A percentile compares a stretch with the other conserved stretches of the same genome.
phyloP scores from a whole-genome alignment of 2,329 filamentous ascomycete species.

The Botrytis byssoidea region DNA sequence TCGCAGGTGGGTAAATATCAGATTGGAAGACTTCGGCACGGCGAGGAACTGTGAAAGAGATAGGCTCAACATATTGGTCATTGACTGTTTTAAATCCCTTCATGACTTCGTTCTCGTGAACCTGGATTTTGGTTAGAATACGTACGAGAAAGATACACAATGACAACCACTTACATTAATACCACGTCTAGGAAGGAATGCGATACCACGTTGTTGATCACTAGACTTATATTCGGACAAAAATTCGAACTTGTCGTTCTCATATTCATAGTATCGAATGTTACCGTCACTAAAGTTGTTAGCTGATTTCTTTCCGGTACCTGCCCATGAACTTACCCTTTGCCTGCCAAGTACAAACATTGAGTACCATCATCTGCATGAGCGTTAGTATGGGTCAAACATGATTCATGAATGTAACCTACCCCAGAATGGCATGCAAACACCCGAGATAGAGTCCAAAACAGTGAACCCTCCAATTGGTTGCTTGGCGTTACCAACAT shows the following conservation, averaged over 20 bases:
- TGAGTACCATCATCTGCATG: slow-evolving; percentile 78
- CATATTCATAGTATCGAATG: slow-evolving; percentile 97
- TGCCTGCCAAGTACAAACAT: slow-evolving; percentile 93
- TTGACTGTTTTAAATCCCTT: slow-evolving; percentile 97
- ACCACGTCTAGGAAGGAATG: slow-evolving; percentile 90
- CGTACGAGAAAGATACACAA: slow-evolving; percentile 1
- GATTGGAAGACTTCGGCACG: slow-evolving; percentile 94
- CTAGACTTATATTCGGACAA: slow-evolving; percentile 95
- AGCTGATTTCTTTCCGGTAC: slow-evolving; percentile 15
- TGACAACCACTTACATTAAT: slow-evolving; percentile 65
- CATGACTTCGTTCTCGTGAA: slow-evolving; percentile 95
- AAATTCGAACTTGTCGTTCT: slow-evolving; percentile 98
- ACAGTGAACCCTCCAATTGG: slow-evolving; percentile 88
- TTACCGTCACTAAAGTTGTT: slow-evolving; percentile 76
- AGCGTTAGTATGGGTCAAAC: slow-evolving; percentile 32
- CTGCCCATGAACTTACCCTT: slow-evolving; percentile 65
- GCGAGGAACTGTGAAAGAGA: slow-evolving; percentile 95
- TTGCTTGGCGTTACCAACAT: slow-evolving; percentile 73
- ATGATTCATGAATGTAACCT: slow-evolving; percentile 32
- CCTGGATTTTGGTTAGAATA: slow-evolving; percentile 44
- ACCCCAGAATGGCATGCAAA: slow-evolving; percentile 99
- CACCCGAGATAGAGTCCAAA: slow-evolving; percentile 92
- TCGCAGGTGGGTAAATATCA: slow-evolving; percentile 90
- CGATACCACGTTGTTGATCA: slow-evolving; percentile 91
- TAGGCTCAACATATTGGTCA: slow-evolving; percentile 89